Conservation (phyloP, 1,284 basidiomycete genomes). For the Irpex rosettiformis region DNA sequence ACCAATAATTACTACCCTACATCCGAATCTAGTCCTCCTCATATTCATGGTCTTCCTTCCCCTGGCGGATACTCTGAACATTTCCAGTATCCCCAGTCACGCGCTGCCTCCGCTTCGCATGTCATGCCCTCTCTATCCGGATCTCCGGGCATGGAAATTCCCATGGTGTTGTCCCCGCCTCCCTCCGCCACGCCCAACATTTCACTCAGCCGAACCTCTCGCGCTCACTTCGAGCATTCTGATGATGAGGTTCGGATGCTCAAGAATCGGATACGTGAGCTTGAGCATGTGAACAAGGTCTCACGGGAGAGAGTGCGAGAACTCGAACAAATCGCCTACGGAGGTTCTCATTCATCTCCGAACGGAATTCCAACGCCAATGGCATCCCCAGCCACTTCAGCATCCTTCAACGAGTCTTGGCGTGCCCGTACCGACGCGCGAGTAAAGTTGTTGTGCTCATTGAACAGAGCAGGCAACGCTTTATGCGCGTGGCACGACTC, state of each 20-base stretch:
- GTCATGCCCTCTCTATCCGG: slow-evolving; percentile 13
- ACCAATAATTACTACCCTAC: slow-evolving; percentile 25
- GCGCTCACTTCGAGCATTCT: slow-evolving; percentile 18
- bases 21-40: slow-evolving; percentile 17
- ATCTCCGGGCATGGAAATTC: slow-evolving; percentile 15
- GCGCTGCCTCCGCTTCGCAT: slow-evolving; percentile 14
- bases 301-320: slow-evolving; percentile 15
- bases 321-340: slow-evolving; percentile 30
- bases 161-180: slow-evolving; percentile 23
- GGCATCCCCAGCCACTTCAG: slow-evolving; percentile 39
- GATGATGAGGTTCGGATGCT: slow-evolving; percentile 40
- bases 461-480: slow-evolving; percentile 81
- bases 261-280: slow-evolving; percentile 39
- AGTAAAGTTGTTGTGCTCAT: slow-evolving; percentile 66
- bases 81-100: slow-evolving; percentile 21
- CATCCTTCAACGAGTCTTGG: slow-evolving; percentile 60
- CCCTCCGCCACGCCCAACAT: slow-evolving; percentile 19
- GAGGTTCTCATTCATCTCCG: slow-evolving; percentile 17
- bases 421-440: slow-evolving; percentile 67
- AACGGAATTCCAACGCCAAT: slow-evolving; percentile 32
- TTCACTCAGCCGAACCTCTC: slow-evolving; percentile 22
- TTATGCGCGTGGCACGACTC: slow-evolving; percentile 87
- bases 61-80: slow-evolving; percentile 23
- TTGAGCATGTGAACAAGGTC: slow-evolving; percentile 39
- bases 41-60: slow-evolving; percentile 20